phyloP scores from a whole-genome alignment of 768 basidiomycete genomes.

The Crassisporium funariophilum region DNA sequence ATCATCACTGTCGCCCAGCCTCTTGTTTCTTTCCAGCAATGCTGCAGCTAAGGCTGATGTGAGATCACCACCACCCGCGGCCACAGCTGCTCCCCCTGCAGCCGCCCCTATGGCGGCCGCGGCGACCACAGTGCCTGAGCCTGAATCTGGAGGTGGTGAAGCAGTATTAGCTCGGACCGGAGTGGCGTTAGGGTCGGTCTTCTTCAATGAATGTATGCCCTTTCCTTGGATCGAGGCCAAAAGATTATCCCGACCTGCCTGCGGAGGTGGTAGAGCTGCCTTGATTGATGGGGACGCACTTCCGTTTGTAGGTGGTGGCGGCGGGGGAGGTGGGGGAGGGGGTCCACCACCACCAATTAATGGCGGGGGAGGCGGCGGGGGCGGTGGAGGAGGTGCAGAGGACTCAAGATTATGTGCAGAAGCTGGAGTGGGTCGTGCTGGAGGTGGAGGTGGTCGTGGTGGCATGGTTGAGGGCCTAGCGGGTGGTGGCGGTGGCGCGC shows the following conservation, averaged over 20 bases:
- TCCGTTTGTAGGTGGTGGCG: conserved; percentile 37
- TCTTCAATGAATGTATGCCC: conserved; percentile 70
- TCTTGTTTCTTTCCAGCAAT: conserved; percentile 79
- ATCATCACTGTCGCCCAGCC: conserved; percentile 84
- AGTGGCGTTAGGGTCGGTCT: conserved; percentile 47
- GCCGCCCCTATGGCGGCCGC: conserved; percentile 40
- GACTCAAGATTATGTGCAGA: conserved; percentile 39
- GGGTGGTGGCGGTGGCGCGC: conserved; percentile 31
- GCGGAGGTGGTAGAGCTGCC: conserved; percentile 47
- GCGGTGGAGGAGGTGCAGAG: conserved; percentile 40
- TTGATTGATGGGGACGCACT: conserved; percentile 26
- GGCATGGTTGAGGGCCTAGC: conserved; percentile 31
- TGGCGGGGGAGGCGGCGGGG: conserved; percentile 31
- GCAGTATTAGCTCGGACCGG: conserved; percentile 36
- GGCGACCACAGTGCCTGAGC: conserved; percentile 34
- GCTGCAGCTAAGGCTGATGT: conserved; percentile 86
- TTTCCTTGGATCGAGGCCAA: conserved; percentile 83
- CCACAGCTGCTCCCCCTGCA: conserved; percentile 34
- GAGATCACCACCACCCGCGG: conserved; percentile 66
- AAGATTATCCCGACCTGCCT: conserved; percentile 64
- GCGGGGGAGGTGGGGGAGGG: conserved; percentile 39
- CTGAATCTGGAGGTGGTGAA: conserved; percentile 34
- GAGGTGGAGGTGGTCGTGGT: conserved; percentile 23
- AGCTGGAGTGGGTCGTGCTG: conserved; percentile 34
- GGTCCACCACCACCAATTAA: conserved; percentile 23